Conservation (phyloP, 169 alveolate genomes). For the Plasmodium billcollinsi region DNA sequence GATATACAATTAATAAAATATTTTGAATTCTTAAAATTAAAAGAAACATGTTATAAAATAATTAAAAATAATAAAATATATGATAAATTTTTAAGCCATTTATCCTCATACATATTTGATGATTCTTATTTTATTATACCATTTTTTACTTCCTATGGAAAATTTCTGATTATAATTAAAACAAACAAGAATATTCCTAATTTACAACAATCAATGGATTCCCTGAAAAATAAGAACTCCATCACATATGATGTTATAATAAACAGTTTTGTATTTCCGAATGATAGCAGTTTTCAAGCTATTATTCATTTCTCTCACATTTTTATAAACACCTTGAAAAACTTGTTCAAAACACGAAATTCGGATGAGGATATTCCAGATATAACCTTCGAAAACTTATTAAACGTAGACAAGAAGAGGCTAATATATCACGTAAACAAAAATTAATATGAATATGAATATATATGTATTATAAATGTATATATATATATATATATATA, state of each 20-base stretch:
- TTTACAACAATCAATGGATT: not conserved
- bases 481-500: not conserved
- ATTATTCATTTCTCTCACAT: constrained; percentile 68
- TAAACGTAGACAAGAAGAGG: constrained; percentile 38
- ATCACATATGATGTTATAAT: constrained; percentile 57
- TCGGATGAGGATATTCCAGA: constrained; percentile 68
- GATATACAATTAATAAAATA: constrained; percentile 49
- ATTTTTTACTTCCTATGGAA: constrained; percentile 74
- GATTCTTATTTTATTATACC: constrained; percentile 67
- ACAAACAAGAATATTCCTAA: constrained; percentile 8
- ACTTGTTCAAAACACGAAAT: constrained; percentile 40
- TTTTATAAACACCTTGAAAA: constrained; percentile 39
- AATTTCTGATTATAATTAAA: constrained; percentile 65
- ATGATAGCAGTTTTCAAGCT: constrained; percentile 72
- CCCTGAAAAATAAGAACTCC: constrained; percentile 28
- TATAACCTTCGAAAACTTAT: constrained; percentile 20
- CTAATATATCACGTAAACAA: constrained; percentile 31
- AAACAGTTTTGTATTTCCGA: constrained; percentile 70
- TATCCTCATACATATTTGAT: constrained; percentile 43
- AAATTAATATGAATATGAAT: not conserved
- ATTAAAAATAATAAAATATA: constrained; percentile 51
- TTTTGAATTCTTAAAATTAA: constrained; percentile 63
- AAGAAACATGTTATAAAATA: constrained; percentile 65
- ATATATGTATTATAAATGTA: not conserved
- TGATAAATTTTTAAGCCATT: constrained; percentile 40